These are phyloP conservation scores for Penicillium occitanis DNA, from an alignment of 2,329 filamentous ascomycete species.

Conservation along the genomic window DNA sequence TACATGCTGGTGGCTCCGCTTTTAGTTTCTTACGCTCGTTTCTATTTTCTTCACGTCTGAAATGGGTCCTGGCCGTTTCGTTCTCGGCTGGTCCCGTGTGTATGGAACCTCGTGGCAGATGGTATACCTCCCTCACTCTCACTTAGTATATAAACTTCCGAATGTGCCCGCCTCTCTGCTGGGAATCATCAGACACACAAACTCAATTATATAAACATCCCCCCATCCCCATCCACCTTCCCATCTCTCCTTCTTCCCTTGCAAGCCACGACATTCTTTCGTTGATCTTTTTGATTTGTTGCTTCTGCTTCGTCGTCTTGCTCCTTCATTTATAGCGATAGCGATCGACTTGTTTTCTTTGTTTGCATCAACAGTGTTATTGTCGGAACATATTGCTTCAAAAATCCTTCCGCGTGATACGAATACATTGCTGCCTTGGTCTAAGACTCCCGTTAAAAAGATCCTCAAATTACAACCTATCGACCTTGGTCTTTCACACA, in stretches of 20 bases:
- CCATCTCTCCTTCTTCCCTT: constrained; percentile 10
- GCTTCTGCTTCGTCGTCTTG: constrained; percentile 3
- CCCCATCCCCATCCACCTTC: not conserved
- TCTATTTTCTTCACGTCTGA: constrained; percentile 8
- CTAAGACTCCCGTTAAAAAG: not conserved
- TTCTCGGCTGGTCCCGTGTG: constrained; percentile 20
- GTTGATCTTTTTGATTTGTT: constrained; percentile 13
- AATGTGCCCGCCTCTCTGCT: constrained; percentile 10
- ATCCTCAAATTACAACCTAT: not conserved
- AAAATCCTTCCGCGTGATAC: constrained; percentile 4
- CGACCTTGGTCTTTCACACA: not conserved
- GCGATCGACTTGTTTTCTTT: constrained; percentile 1
- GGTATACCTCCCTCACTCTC: not conserved
- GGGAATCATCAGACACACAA: not conserved
- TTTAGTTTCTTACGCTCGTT: not conserved
- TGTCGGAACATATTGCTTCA: not conserved
- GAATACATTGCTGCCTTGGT: constrained; percentile 12
- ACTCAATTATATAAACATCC: constrained; percentile 6
- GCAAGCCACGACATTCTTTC: constrained; percentile 17
- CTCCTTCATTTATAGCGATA: constrained; percentile 11
- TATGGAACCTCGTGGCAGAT: constrained; percentile 21
- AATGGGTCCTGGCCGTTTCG: constrained; percentile 14
- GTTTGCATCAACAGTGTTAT: constrained; percentile 6
- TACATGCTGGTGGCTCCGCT: constrained; percentile 4
- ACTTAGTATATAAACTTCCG: constrained; percentile 16